Percentiles rank a stretch among this genome's conserved stretches.
Evolutionary conservation across 306 rosid genomes (phyloP).

Genomic region (Medicago arabica): DNA sequence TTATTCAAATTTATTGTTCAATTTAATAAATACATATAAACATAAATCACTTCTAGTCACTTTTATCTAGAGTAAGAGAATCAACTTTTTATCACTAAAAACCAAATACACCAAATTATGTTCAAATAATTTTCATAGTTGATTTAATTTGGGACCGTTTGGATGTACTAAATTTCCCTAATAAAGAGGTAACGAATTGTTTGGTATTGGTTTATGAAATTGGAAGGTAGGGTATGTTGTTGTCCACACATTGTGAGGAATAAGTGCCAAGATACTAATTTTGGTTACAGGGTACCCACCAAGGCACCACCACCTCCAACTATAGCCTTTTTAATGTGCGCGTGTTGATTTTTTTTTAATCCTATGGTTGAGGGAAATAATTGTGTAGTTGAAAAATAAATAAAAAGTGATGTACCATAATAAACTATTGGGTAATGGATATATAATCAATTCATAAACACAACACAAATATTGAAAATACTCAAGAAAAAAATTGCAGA

Average conservation of each 20-base stretch:
- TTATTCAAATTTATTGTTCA: too few species aligned
- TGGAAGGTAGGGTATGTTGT: constrained; percentile 16
- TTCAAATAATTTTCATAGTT: too few species aligned
- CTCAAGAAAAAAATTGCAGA: too few species aligned
- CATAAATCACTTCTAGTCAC: too few species aligned
- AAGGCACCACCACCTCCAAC: constrained; percentile 39
- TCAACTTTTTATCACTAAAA: too few species aligned
- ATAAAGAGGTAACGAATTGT: constrained; percentile 14
- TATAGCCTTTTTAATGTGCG: constrained; percentile 45
- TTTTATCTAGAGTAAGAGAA: too few species aligned
- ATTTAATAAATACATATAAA: too few species aligned
- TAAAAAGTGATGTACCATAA: constrained; percentile 4
- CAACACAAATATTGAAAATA: too few species aligned
- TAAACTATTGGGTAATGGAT: background rate
- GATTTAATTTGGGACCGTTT: too few species aligned
- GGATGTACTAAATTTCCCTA: background rate
- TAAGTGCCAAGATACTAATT: constrained; percentile 47
- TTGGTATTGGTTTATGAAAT: constrained; percentile 29
- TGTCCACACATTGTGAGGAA: constrained; percentile 49
- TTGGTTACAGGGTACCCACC: constrained; percentile 49
- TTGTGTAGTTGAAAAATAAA: constrained; percentile 41
- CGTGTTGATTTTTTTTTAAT: constrained; percentile 46
- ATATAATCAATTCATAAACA: too few species aligned
- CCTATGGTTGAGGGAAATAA: constrained; percentile 47
- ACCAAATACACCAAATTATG: too few species aligned